phyloP scores from a whole-genome alignment of 2,329 filamentous ascomycete genomes.

The Colletotrichum spaethianum region DNA sequence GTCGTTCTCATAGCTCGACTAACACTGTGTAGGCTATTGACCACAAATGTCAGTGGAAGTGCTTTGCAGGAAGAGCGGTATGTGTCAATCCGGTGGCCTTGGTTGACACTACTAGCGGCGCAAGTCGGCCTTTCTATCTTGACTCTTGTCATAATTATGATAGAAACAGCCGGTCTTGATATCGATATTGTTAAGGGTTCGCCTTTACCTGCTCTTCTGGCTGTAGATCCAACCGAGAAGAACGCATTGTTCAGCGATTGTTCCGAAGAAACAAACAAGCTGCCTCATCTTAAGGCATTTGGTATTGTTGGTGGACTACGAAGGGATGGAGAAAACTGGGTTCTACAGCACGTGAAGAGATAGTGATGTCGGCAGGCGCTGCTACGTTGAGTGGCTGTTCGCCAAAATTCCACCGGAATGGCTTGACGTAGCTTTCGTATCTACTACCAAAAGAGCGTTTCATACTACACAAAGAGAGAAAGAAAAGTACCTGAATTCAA shows the following conservation, averaged over 20 bases:
- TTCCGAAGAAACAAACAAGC: not conserved
- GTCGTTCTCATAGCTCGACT: too few relatives aligned
- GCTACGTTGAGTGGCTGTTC: too few relatives aligned
- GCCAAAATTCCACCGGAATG: too few relatives aligned
- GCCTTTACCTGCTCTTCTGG: constrained; percentile 22
- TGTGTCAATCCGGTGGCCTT: constrained; percentile 28
- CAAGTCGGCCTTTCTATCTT: constrained; percentile 28
- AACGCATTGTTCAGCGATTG: not conserved
- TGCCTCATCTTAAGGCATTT: constrained; percentile 8
- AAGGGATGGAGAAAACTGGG: constrained; percentile 15
- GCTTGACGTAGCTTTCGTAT: too few relatives aligned
- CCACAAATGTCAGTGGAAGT: constrained; percentile 8
- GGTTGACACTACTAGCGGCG: constrained; percentile 24
- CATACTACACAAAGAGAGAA: too few relatives aligned
- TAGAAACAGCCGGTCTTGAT: constrained; percentile 14
- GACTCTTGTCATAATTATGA: constrained; percentile 19
- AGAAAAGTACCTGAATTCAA: too few relatives aligned
- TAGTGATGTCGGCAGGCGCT: too few relatives aligned
- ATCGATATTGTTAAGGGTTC: constrained; percentile 36
- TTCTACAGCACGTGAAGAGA: not conserved
- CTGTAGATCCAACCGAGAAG: constrained; percentile 19
- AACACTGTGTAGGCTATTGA: constrained; percentile 4
- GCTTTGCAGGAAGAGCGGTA: constrained; percentile 30
- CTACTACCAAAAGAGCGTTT: too few relatives aligned
- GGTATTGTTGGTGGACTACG: constrained; percentile 15